Evolutionary conservation across 1,139 yeast genomes (phyloP), one percentile per base, ranked within the genome.

Genomic region (Magnusiomyces ingens): DNA sequence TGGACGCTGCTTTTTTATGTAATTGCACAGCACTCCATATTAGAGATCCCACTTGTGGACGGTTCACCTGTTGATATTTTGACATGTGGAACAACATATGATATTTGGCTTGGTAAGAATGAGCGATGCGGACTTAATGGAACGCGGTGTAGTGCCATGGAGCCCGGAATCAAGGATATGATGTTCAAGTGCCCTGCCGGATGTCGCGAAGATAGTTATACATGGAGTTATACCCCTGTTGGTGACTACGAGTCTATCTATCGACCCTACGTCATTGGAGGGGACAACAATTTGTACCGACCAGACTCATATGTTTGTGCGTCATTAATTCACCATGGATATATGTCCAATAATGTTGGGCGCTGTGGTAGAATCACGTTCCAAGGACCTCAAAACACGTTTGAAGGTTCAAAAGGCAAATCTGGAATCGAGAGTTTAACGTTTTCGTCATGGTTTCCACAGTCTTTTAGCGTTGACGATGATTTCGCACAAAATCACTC

Each of bases 261-360:
- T 63, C 69, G 83, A 52, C 86, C 89, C 1, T 87, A 75, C 63
- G 80, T 82, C 41, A 78, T 91, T 44, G 97, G 97, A 1, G 93
- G 94, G 13, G 62, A 71, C 19, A 21, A 37, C 5, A 67, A 67
- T n/a, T 58, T 90, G 0, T 93, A 89, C 64, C 74, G 99, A 57
- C 93, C 89, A 0, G 99, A 93, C 68, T 86, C 96, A 0, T 90
- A 75, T 64, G 83, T 93, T 0, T 93, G 99, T 68, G 94, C 91
- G 0, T 84, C 97, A 1, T 98, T 95, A 0, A 80, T 86, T 2
- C 96, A 91, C 67, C 84, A 91, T 1, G 97, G 97, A 0, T 64
- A 82, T 0, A 71, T 90, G 1, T 82, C 94, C 1, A 84, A 93
- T 21, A 66, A 75, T 45, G 71, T 72, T 57, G 99, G 99, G 1